Evolutionary conservation across 1,284 basidiomycete species (phyloP), one percentile per base, ranked within the genome.

Genomic region (Fomes fomentarius): DNA sequence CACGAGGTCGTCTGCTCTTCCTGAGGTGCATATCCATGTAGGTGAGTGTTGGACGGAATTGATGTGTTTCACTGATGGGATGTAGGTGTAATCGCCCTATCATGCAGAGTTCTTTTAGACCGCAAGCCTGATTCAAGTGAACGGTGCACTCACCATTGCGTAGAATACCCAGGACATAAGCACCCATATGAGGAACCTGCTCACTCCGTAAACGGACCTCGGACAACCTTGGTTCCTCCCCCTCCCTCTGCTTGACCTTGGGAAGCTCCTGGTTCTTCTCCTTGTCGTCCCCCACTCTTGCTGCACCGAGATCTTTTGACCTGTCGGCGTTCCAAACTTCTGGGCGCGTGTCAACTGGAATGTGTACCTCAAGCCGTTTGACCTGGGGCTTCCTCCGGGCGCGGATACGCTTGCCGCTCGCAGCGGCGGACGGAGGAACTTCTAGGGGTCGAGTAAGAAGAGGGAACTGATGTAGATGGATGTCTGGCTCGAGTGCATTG

Each of bases 381-480:
- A 79, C 75, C 41, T 77, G 72, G 5, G 84, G 79, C 69, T 91
- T 92, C 55, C 85, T 71, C 38, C 90, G 82, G 9, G 89, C 88
- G 39, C 76, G 78, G 50, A 93, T 89, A 31, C 82, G 80, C 69
- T 92, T 92, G 21, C 91, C 91, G 62, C 83, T 86, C 31, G 79
- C 67, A 35, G 72, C 69, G 15, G 91, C 88, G 8, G 87, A 86
- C 15, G 91, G 89, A 4, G 91, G 89, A 3, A 79, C 79, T 71
- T 88, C 85, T 2, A 93, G 75, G 4, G 89, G 84, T 26, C 89
- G 78, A 24, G 79, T 84, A 5, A 91, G 74, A 8, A 93, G 77
- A 10, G 91, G 90, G 63, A 85, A 92, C 62, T 93, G 91, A 64
- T 92, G 87, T 4, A 93, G 70, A 33, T 91, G 88, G 28, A 93